Base-by-base conservation (phyloP, 2,329 filamentous ascomycete genomes). In the Hymenoscyphus scutula region DNA sequence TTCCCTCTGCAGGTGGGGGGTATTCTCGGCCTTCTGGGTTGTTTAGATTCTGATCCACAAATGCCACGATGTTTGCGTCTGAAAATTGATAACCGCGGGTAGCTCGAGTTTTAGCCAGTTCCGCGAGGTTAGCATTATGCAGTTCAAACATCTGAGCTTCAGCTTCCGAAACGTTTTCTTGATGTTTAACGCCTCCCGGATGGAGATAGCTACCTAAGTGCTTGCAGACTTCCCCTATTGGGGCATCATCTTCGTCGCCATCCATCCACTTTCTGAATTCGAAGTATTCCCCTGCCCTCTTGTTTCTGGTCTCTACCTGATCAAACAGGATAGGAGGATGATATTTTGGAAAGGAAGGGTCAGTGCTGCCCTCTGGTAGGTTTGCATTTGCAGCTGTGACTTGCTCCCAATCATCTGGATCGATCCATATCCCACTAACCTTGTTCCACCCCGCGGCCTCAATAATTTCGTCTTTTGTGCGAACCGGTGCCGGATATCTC, bases 381-480 rank as follows among this genome's bases (percentile, higher is more conserved):
- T 25, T 51, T 51, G 45, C 19, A 23, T 25, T 51, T 51, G 45
- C 45, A 51, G 45, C 45, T 23, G 25, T 13, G 7, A 51, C 45
- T 51, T 51, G 45, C 23, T 23, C 45, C 45, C 45, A 51, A 23
- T 51, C 19, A 51, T 51, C 45, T 23, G 53, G 27, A 65, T 75
- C 73, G 5, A 69, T 65, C 71, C 72, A 73, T 41, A 23, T 34
- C 13, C 64, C 66, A 25, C 68, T 67, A 27, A 70, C 63, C 17
- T 56, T 32, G 19, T 72, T 6, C 30, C 72, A 74, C 5, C 73
- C 73, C 61, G 70, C 58, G 3, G 64, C 67, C 56, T 67, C 70
- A 45, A 41, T 70, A 67, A 55, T 70, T 70, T 13, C 41, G 53
- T 27, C 60, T 59, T 13, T 51, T 51, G 13, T 63, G 56, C 10